Evolutionary conservation across 2,329 filamentous ascomycete genomes (phyloP).

Genomic region (Ophiostoma sp.): DNA sequence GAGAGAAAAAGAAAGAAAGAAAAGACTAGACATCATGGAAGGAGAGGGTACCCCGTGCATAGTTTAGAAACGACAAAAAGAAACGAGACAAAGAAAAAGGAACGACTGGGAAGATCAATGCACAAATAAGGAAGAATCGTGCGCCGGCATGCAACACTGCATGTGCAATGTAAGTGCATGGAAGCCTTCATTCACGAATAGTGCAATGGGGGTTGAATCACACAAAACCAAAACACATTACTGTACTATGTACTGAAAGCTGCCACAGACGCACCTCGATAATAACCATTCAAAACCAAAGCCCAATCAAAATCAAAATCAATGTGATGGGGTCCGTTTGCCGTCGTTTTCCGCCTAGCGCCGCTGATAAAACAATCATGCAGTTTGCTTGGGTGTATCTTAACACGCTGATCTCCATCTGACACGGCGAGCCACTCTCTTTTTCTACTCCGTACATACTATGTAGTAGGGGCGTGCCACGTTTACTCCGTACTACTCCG

Average conservation of each 20-base stretch:
- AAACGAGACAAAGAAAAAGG: not conserved
- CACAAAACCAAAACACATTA: not conserved
- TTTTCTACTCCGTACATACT: not conserved
- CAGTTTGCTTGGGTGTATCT: not conserved
- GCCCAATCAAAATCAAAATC: not conserved
- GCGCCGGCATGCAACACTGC: not conserved
- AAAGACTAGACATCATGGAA: too few species aligned
- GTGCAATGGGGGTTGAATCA: not conserved
- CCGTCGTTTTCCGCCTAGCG: conserved; percentile 9
- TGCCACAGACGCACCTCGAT: too few species aligned
- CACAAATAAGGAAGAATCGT: not conserved
- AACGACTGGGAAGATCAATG: not conserved
- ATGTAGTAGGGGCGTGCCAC: not conserved
- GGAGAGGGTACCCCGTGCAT: too few species aligned
- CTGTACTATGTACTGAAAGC: too few species aligned
- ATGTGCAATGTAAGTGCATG: not conserved
- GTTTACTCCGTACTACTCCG: not conserved
- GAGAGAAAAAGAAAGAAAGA: not conserved
- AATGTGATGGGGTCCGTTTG: conserved; percentile 1
- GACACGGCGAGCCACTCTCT: not conserved
- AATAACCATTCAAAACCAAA: too few species aligned
- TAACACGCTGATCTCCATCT: not conserved
- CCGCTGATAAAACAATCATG: not conserved
- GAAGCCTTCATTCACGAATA: not conserved
- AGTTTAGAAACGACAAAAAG: too few species aligned